Evolutionary conservation across 805 yeast genomes (phyloP).

Genomic region (Teunomyces pallodes): DNA sequence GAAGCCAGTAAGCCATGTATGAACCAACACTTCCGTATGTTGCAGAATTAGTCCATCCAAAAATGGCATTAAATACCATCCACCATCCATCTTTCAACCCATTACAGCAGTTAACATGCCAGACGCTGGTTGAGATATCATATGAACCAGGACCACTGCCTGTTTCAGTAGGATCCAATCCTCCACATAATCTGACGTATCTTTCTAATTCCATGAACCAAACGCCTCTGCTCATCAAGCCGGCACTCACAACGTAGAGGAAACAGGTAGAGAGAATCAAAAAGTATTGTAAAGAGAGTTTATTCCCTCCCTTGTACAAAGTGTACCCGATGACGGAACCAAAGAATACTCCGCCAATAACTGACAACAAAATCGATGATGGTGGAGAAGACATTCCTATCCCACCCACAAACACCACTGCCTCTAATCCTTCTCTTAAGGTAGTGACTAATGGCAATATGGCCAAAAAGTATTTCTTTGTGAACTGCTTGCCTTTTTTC

Average conservation of each 20-base stretch:
- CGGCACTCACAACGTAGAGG: conserved; percentile 44
- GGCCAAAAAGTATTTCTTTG: conserved; percentile 23
- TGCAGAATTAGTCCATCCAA: conserved; percentile 48
- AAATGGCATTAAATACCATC: conserved; percentile 45
- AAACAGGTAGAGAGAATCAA: conserved; percentile 39
- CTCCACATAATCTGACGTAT: conserved; percentile 38
- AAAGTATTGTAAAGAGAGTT: conserved; percentile 41
- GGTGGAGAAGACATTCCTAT: conserved; percentile 38
- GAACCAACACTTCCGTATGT: conserved; percentile 42
- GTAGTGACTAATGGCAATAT: conserved; percentile 27
- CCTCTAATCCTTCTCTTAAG: conserved; percentile 33
- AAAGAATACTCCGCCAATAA: conserved; percentile 23
- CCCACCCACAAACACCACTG: conserved; percentile 43
- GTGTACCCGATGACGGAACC: conserved; percentile 35
- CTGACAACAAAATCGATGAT: conserved; percentile 32
- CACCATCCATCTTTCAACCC: conserved; percentile 45
- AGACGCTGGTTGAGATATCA: conserved; percentile 37
- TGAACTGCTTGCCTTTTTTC: conserved; percentile 8
- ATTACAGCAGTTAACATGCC: conserved; percentile 49
- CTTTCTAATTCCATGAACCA: conserved; percentile 43
- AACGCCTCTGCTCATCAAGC: conserved; percentile 43
- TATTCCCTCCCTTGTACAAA: conserved; percentile 41
- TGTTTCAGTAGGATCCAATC: conserved; percentile 42
- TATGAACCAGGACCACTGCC: conserved; percentile 48
- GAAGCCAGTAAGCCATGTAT: conserved; percentile 38